Percentiles rank a stretch among this genome's conserved stretches.
Evolutionary conservation across 1,139 yeast species (phyloP).

Genomic region (Candida tetrigidarum): DNA sequence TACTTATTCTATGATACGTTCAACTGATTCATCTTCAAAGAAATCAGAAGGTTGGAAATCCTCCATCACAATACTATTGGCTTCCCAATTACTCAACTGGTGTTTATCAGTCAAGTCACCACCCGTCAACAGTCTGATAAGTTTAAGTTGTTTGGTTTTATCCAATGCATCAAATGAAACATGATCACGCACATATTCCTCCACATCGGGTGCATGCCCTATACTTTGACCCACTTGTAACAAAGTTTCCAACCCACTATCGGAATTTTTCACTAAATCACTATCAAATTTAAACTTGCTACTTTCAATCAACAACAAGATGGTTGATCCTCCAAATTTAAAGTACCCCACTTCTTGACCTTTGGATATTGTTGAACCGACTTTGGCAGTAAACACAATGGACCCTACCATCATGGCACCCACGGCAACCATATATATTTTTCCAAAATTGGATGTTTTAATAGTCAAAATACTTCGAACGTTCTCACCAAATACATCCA

Average conservation of each 20-base stretch:
- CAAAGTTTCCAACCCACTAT: conserved; percentile 74
- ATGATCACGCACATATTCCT: conserved; percentile 54
- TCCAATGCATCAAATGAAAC: conserved; percentile 52
- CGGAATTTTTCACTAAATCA: conserved; percentile 73
- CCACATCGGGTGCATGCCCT: conserved; percentile 66
- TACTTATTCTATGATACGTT: neutral
- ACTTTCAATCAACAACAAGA: conserved; percentile 56
- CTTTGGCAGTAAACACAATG: conserved; percentile 69
- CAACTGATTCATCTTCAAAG: conserved; percentile 5
- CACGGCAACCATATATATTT: conserved; percentile 76
- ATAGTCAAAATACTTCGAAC: conserved; percentile 79
- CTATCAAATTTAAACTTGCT: conserved; percentile 60
- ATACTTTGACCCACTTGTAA: conserved; percentile 90
- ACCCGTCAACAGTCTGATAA: conserved; percentile 67
- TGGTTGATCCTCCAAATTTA: conserved; percentile 95
- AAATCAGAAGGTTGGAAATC: conserved; percentile 19
- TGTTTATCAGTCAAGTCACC: conserved; percentile 41
- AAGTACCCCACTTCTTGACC: conserved; percentile 93
- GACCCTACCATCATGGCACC: conserved; percentile 99
- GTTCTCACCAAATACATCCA: conserved; percentile 95
- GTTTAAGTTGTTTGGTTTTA: conserved; percentile 51
- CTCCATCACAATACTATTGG: conserved; percentile 25
- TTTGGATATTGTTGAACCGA: conserved; percentile 59
- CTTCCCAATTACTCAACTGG: conserved; percentile 46
- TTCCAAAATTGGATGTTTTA: conserved; percentile 73